These are phyloP conservation scores for Annulohypoxylon moriforme DNA, from an alignment of 495 filamentous ascomycete genomes.

Conservation along the genomic window DNA sequence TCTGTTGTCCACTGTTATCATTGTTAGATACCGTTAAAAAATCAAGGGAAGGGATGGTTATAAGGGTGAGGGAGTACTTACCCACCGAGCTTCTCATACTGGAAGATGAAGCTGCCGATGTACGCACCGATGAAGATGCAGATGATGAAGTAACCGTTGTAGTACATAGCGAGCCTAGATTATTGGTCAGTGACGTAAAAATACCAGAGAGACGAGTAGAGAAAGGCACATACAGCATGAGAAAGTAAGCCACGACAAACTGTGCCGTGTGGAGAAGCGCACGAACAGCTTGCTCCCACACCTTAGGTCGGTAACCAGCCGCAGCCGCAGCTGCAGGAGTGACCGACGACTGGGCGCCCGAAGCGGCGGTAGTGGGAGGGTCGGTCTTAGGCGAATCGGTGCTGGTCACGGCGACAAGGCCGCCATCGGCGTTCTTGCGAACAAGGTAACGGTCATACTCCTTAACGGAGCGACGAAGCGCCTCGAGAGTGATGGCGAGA, in stretches of 20 bases:
- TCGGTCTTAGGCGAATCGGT: constrained; percentile 1
- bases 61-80: constrained; percentile 21
- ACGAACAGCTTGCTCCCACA: constrained; percentile 68
- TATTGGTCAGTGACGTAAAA: neutral
- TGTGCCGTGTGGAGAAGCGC: constrained; percentile 70
- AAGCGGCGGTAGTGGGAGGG: neutral
- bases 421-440: constrained; percentile 47
- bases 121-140: constrained; percentile 71
- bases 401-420: constrained; percentile 40
- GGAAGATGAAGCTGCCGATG: constrained; percentile 68
- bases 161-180: constrained; percentile 63
- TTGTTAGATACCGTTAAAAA: neutral
- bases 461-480: constrained; percentile 67
- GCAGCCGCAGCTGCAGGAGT: neutral
- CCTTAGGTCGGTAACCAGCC: constrained; percentile 56
- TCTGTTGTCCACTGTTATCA: constrained; percentile 17
- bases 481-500: constrained; percentile 55
- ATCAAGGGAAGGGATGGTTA: neutral
- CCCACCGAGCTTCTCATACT: constrained; percentile 61
- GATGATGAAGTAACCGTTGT: constrained; percentile 71
- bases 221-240: constrained; percentile 64
- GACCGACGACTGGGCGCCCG: neutral
- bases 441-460: constrained; percentile 73
- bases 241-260: constrained; percentile 74
- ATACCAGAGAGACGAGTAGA: neutral